These are phyloP conservation scores for Yamadazyma endophytica DNA, from an alignment of 805 yeast species.

Conservation along the genomic window DNA sequence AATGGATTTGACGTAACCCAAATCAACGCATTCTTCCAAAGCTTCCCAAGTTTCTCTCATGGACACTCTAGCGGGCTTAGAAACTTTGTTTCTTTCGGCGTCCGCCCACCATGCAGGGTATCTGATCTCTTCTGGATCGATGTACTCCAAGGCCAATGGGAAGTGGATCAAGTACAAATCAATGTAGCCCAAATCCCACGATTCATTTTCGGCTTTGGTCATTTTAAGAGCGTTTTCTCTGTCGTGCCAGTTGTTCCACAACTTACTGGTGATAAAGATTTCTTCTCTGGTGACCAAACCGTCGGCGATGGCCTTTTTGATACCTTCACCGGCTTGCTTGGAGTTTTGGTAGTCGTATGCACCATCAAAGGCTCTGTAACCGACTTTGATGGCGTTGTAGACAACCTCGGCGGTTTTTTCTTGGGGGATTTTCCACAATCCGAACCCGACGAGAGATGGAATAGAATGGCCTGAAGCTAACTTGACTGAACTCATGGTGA, in stretches of 20 bases:
- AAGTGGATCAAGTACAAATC: slow-evolving; percentile 80
- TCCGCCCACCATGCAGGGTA: slow-evolving; percentile 55
- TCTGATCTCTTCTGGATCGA: slow-evolving; percentile 68
- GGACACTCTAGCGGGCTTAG: slow-evolving; percentile 17
- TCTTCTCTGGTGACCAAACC: slow-evolving; percentile 63
- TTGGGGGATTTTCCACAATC: slow-evolving; percentile 64
- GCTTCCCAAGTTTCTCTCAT: slow-evolving; percentile 40
- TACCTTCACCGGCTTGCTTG: slow-evolving; percentile 59
- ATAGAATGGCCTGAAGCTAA: slow-evolving; percentile 57
- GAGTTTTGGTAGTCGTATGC: slow-evolving; percentile 70
- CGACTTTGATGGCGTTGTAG: slow-evolving; percentile 52
- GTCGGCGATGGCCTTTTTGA: slow-evolving; percentile 46
- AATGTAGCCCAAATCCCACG: slow-evolving; percentile 67
- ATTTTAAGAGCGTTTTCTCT: slow-evolving; percentile 52
- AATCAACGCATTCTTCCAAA: slow-evolving; percentile 47
- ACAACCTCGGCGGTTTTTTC: slow-evolving; percentile 55
- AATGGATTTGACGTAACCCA: slow-evolving; percentile 27
- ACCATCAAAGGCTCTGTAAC: slow-evolving; percentile 76
- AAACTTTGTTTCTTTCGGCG: slow-evolving; percentile 18
- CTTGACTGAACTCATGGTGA: slow-evolving; percentile 20
- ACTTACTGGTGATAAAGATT: slow-evolving; percentile 68
- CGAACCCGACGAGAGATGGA: slow-evolving; percentile 73
- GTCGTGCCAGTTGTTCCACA: slow-evolving; percentile 54
- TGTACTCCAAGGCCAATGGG: slow-evolving; percentile 48
- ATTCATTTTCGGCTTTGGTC: slow-evolving; percentile 58